Base-by-base conservation (phyloP, 208 protist species). In the Jaenimonas drosophilae region DNA sequence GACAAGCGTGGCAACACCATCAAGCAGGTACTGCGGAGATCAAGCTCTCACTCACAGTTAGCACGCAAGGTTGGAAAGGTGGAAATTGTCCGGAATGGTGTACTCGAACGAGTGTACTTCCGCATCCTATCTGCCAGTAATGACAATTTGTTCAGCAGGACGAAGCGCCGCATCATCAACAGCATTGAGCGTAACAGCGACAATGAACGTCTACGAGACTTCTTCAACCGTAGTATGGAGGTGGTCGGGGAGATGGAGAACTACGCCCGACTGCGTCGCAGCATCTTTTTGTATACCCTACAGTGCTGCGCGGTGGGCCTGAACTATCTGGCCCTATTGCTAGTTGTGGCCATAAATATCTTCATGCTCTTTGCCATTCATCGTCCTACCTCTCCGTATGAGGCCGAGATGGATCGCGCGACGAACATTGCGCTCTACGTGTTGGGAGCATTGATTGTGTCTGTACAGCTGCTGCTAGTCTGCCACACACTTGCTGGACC, bases 51-150 rank as follows among this genome's bases (percentile, higher is more conserved):
- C 54, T 50, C 42, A 1, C 16, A 52, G 33, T 49, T 85, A 41
- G 56, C 60, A 23, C 48, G 30, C n/a, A 76, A 62, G 44, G 51
- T 85, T 14, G 71, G 58, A 5, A 85, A 66, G 50, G 69, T 85
- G 16, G 76, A 85, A 46, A 67, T 85, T 4, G 41, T 77, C 25
- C 64, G 76, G 1, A 53, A 66, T 19, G 71, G 70, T 12, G 34
- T 39, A 25, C 63, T 85, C 20, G 76, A 80, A 60, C 56, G 61
- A n/a, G 71, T 75, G n/a, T 85, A 85, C 63, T 85, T 85, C 45
- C 64, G 76, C 2, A 33, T 77, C 9, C 64, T 77, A 28, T 60
- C 40, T 38, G 45, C 59, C 36, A 67, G 64, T 7, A 16, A 41
- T 2, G 61, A 75, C 51, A 76, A 79, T 47, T 32, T 85, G 33